A percentile compares a stretch with the other conserved stretches of the same genome.
Evolutionary conservation across 768 basidiomycete species (phyloP).

Genomic region (Tubosaeta sp.): DNA sequence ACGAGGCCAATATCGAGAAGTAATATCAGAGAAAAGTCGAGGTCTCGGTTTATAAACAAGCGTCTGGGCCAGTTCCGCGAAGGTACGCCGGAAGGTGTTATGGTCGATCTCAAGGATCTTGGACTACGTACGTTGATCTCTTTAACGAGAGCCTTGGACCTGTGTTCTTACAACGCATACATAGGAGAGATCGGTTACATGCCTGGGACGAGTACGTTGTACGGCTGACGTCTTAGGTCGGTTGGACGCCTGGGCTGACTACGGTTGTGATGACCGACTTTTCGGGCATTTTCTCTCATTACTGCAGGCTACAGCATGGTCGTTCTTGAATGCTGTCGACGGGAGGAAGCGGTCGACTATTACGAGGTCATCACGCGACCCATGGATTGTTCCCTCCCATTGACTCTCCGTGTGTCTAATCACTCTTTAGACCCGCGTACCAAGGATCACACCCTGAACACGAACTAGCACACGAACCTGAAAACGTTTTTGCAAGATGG

Average conservation of each 20-base stretch:
- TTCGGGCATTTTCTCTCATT: background rate
- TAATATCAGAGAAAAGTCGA: conserved; percentile 88
- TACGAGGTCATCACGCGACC: conserved; percentile 85
- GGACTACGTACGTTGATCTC: conserved; percentile 64
- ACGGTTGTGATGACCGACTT: no score
- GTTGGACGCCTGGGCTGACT: no score
- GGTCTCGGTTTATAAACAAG: conserved; percentile 78
- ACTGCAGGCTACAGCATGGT: conserved; percentile 74
- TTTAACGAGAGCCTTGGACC: background rate
- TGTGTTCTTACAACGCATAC: conserved; percentile 8
- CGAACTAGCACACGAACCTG: conserved; percentile 43
- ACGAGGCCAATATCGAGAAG: conserved; percentile 81
- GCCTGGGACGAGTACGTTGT: conserved; percentile 73
- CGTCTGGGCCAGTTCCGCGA: conserved; percentile 76
- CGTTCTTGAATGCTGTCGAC: conserved; percentile 81
- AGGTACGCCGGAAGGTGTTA: conserved; percentile 46
- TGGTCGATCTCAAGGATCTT: conserved; percentile 71
- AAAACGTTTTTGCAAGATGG: no score
- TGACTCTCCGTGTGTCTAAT: background rate
- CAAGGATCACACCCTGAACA: conserved; percentile 87
- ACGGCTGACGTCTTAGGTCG: conserved; percentile 23
- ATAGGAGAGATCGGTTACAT: conserved; percentile 95
- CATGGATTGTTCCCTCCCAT: conserved; percentile 67
- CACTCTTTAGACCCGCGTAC: conserved; percentile 65
- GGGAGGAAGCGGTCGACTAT: conserved; percentile 69